phyloP scores from a whole-genome alignment of 2,329 filamentous ascomycete genomes.

The Beauveria brongniartii region DNA sequence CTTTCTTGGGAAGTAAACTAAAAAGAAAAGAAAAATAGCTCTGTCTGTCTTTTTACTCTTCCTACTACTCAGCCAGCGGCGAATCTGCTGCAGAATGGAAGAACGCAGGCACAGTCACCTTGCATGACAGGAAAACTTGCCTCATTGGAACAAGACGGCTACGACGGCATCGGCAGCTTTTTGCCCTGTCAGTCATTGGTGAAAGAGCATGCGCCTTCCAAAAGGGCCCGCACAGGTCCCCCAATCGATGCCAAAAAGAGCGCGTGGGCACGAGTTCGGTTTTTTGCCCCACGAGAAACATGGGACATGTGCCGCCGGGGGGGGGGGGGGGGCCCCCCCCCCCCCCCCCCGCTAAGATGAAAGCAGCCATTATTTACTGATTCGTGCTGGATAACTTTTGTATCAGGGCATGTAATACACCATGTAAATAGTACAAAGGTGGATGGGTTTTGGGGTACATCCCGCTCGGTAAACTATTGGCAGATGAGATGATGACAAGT shows the following conservation, averaged over 20 bases:
- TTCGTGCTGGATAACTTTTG: too few species aligned
- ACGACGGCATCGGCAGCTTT: slow-evolving; percentile 1
- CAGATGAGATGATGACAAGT: too few species aligned
- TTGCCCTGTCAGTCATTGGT: background rate
- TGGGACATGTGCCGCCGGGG: background rate
- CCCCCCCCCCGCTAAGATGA: too few species aligned
- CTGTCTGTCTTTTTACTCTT: background rate
- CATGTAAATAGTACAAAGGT: too few species aligned
- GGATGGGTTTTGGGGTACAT: too few species aligned
- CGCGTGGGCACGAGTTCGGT: background rate
- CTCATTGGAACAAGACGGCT: slow-evolving; percentile 1
- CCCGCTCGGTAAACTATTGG: too few species aligned
- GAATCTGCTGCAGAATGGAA: background rate
- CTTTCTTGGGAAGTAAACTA: background rate
- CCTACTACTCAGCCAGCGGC: background rate
- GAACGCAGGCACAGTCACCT: background rate
- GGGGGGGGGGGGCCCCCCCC: too few species aligned
- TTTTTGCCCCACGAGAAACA: too few species aligned
- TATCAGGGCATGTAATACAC: too few species aligned
- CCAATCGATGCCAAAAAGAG: too few species aligned
- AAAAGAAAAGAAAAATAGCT: background rate
- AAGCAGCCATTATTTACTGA: too few species aligned
- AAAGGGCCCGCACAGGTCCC: background rate
- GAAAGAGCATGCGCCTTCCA: background rate
- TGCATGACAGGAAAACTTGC: background rate